Evolutionary conservation across 2,329 filamentous ascomycete genomes (phyloP).

Genomic region (Endoconidiophora polonica): DNA sequence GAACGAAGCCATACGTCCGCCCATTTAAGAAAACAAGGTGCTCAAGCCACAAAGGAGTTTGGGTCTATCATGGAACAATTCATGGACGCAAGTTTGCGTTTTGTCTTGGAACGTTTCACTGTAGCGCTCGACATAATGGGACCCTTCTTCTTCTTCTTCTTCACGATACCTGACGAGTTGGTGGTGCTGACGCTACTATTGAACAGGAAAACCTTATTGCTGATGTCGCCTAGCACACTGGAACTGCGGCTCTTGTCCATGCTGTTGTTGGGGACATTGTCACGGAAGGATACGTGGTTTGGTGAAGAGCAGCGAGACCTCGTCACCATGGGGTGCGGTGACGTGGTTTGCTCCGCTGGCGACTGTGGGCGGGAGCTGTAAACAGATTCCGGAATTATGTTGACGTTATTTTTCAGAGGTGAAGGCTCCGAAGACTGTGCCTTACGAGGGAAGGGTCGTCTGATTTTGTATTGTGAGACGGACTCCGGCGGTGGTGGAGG

Average conservation of each 20-base stretch:
- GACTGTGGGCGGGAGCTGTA: not conserved
- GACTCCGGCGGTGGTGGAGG: no score
- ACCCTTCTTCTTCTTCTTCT: constrained; percentile 1
- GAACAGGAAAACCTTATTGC: no score
- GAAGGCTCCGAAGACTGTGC: no score
- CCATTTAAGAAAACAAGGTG: not conserved
- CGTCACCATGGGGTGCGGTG: constrained; percentile 4
- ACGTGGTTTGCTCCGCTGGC: not conserved
- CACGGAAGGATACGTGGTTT: not conserved
- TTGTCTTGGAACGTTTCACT: not conserved
- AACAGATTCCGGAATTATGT: no score
- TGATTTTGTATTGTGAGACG: no score
- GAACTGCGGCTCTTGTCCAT: not conserved
- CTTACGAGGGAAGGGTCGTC: no score
- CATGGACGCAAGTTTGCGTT: not conserved
- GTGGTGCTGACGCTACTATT: no score
- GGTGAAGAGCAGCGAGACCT: constrained; percentile 1
- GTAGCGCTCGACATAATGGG: not conserved
- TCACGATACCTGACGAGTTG: not conserved
- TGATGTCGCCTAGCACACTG: no score
- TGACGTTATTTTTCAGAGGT: not conserved
- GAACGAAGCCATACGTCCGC: not conserved
- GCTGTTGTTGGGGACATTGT: not conserved
- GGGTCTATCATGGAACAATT: constrained; percentile 2
- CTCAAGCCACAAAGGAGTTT: constrained; percentile 3